Base-by-base conservation (phyloP, 805 yeast species). In the Ogataea minuta region DNA sequence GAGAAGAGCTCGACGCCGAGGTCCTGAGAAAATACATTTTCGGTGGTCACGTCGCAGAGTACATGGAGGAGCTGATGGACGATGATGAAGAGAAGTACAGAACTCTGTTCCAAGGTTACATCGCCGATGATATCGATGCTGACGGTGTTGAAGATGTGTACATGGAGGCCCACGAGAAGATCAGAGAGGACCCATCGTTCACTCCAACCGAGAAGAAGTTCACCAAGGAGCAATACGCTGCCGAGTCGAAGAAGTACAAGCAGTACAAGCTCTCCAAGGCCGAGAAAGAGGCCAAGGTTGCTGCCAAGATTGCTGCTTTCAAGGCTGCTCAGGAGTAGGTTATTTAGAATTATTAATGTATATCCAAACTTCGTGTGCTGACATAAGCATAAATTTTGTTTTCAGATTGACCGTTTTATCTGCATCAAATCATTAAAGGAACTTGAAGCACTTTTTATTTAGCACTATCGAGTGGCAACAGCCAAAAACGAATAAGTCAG, bases 51-150 rank as follows among this genome's bases (percentile, higher is more conserved):
- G 90, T 93, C 67, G 83, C 99, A 67, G 98, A 93, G 81, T 93
- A 93, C 93, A 93, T 93, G 96, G 99, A 93, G 81, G 98, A 91
- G 81, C 86, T 93, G 71, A 91, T 93, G 72, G 99, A 93, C 67
- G 99, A 91, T 72, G 99, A 91, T 84, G 99, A 91, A 80, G 99
- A 91, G 81, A 91, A 93, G 79, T 91, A 81, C 96, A 81, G 82
- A 73, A 80, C 86, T 68, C 79, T 91, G 69, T 91, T 91, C 95
- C 83, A 85, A 79, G 80, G 89, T 64, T 93, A 93, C 91, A 71
- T 93, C 59, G 96, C 82, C 60, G 97, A 91, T 65, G 98, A 88
- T 71, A 79, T 93, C 63, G 98, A 93, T 71, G 93, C 98, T 61
- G 99, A 93, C 65, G 86, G 84, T 57, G 67, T 93, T 60, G 99